Evolutionary conservation across 192 early-diverging fungal genomes (phyloP).

Genomic region (Podila clonocystis): DNA sequence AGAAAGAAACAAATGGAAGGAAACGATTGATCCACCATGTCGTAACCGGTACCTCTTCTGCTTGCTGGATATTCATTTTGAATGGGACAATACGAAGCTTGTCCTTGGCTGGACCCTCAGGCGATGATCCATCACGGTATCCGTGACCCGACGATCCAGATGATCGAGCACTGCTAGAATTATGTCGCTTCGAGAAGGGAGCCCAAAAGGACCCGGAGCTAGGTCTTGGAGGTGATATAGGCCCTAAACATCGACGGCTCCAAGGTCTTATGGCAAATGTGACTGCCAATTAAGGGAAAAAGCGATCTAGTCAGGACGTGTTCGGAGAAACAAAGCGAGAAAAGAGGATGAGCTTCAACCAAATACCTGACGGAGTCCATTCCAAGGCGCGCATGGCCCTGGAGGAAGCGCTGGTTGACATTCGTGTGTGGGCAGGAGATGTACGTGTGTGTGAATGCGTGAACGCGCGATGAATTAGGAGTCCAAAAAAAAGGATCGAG

Average conservation of each 20-base stretch:
- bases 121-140: neutral
- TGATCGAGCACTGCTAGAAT: slow-evolving; percentile 4
- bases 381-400: slow-evolving; percentile 11
- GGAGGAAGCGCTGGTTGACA: slow-evolving; percentile 14
- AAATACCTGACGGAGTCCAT: slow-evolving; percentile 6
- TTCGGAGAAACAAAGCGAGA: neutral
- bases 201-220: neutral
- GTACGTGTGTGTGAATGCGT: neutral
- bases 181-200: neutral
- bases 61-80: slow-evolving; percentile 54
- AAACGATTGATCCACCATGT: neutral
- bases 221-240: too few species aligned
- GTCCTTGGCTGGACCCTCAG: slow-evolving; percentile 49
- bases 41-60: slow-evolving; percentile 52
- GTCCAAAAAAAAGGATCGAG: neutral
- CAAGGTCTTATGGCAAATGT: neutral
- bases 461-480: slow-evolving; percentile 5
- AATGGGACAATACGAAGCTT: slow-evolving; percentile 60
- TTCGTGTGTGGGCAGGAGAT: slow-evolving; percentile 4
- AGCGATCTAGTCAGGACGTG: neutral
- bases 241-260: too few species aligned
- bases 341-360: neutral
- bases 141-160: slow-evolving; percentile 20
- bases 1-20: neutral
- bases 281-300: neutral